Evolutionary conservation across 345 rosid species (phyloP), one percentile per base, ranked within the genome.

Genomic region (Turritis glabra): DNA sequence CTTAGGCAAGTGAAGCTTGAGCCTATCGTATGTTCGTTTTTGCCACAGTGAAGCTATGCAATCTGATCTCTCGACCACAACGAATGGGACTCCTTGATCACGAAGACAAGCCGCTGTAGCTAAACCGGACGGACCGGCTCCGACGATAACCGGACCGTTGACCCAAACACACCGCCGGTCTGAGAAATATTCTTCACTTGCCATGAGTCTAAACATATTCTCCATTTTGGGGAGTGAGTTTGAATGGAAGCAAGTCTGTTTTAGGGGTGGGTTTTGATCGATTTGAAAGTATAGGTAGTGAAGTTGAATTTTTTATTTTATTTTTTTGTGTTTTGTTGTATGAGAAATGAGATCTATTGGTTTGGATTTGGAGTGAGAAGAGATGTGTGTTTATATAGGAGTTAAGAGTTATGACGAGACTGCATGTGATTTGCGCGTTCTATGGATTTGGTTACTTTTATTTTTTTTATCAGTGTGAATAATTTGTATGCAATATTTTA

Each of bases 51-150:
- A 85, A 25, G 80, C 88, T 46, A 87, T 74, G 29, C 88, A 83
- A 54, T 70, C 71, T 67, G 82, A 81, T 69, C 78, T 83, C 67
- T 87, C 90, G 23, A 87, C 77, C 53, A 87, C 80, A 30, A 84
- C 73, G 51, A 74, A 71, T 6, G 85, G 87, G 2, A 87, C 79
- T 46, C 80, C 83, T 70, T 77, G 81, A 18, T 74, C 72, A 59
- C 56, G 72, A 12, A 87, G 87, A 75, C 88, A 81, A 25, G 88
- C 87, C 1, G 85, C 82, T 22, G 80, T 76, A 5, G 88, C 88
- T 67, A 86, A 60, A 41, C 88, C 87, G 19, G 88, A 83, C 0
- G 88, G 88, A 9, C 90, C 90, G 2, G 84, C 88, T 17, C 90
- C 88, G 2, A 85, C 74, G 7, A 84, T 81, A 30, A 86, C 52